phyloP scores from a whole-genome alignment of 768 basidiomycete genomes.

The Xanthoconium stramineum region DNA sequence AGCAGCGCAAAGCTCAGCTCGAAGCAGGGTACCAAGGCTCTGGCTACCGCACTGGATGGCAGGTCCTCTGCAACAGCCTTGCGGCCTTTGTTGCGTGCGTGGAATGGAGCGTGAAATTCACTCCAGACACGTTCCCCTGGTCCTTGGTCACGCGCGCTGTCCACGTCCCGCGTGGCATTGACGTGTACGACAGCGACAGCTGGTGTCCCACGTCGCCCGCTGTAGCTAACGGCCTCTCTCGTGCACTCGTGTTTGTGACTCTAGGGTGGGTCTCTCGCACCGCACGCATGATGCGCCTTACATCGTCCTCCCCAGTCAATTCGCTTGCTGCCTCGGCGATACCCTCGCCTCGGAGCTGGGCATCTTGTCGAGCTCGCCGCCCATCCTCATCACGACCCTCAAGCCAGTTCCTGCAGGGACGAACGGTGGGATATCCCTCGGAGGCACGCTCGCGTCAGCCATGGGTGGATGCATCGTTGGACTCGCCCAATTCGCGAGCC shows the following conservation, averaged over 20 bases:
- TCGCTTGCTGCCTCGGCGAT: conserved; percentile 86
- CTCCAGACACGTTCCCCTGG: conserved; percentile 42
- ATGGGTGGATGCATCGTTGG: conserved; percentile 76
- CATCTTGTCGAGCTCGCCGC: conserved; percentile 67
- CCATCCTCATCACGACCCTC: conserved; percentile 77
- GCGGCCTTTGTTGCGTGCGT: conserved; percentile 57
- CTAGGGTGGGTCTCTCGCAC: conserved; percentile 52
- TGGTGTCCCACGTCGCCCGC: conserved; percentile 64
- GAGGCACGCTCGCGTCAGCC: conserved; percentile 72
- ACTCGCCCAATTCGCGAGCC: conserved; percentile 47
- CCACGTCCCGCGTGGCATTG: conserved; percentile 10
- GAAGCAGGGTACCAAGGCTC: conserved; percentile 76
- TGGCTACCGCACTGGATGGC: conserved; percentile 74
- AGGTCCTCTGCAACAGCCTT: conserved; percentile 81
- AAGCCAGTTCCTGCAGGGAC: conserved; percentile 81
- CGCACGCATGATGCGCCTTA: not conserved
- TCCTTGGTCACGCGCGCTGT: conserved; percentile 15
- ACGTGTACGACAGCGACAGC: conserved; percentile 35
- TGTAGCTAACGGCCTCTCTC: conserved; percentile 51
- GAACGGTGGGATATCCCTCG: conserved; percentile 79
- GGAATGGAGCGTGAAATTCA: conserved; percentile 63
- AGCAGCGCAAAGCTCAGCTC: conserved; percentile 64
- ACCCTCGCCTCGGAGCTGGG: conserved; percentile 93
- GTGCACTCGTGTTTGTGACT: conserved; percentile 57
- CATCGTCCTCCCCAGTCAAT: conserved; percentile 52